These are phyloP conservation scores for Meripilus lineatus DNA, from an alignment of 1,284 basidiomycete genomes.

Conservation along the genomic window DNA sequence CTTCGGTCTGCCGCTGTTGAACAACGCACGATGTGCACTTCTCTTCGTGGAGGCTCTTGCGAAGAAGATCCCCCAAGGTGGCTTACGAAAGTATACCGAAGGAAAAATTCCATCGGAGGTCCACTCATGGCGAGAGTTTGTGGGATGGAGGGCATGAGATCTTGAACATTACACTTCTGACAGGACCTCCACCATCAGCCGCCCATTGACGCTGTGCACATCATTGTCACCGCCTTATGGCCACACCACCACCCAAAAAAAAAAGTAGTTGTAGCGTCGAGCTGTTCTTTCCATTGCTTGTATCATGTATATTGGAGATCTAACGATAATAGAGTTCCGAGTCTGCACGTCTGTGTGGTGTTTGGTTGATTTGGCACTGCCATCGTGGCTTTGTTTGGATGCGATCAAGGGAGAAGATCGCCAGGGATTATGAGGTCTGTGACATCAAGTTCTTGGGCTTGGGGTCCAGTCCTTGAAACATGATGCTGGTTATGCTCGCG, in stretches of 20 bases:
- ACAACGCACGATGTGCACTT: constrained; percentile 86
- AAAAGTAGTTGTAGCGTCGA: no score
- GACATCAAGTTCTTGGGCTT: constrained; percentile 38
- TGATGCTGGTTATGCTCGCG: constrained; percentile 27
- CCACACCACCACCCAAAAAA: no score
- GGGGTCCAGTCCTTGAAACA: constrained; percentile 28
- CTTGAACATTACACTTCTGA: neutral
- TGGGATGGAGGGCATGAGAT: constrained; percentile 59
- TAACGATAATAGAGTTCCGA: no score
- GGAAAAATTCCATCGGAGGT: constrained; percentile 94
- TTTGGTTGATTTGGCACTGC: no score
- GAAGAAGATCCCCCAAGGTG: constrained; percentile 84
- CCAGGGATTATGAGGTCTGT: constrained; percentile 43
- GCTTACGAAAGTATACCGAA: constrained; percentile 80
- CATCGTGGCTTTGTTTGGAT: no score
- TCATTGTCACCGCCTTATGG: no score
- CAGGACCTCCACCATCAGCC: no score
- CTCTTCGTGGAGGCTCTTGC: constrained; percentile 90
- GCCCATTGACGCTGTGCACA: no score
- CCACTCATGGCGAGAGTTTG: constrained; percentile 86
- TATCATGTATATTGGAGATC: no score
- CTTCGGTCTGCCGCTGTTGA: constrained; percentile 87
- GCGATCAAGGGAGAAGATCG: constrained; percentile 35
- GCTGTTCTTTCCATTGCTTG: no score
- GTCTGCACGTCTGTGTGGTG: no score